Evolutionary conservation across 257 asterid species (phyloP).

Genomic region (Solanum appendiculatum): DNA sequence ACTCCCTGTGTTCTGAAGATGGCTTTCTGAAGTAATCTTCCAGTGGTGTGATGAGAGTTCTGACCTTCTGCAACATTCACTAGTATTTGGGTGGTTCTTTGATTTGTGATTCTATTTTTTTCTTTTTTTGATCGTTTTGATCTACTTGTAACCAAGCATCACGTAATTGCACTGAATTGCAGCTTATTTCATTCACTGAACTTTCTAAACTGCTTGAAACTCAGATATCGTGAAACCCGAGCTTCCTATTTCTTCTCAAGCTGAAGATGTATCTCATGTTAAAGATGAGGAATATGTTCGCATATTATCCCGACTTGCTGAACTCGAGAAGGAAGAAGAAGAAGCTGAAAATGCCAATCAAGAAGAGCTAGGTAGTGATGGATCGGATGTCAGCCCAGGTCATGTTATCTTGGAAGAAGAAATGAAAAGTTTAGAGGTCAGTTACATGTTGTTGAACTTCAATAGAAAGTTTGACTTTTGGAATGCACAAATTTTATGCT

Average conservation of each 20-base stretch:
- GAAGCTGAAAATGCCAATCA: conserved; percentile 46
- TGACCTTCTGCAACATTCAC: not conserved
- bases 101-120: not conserved
- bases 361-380: conserved; percentile 24
- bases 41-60: not conserved
- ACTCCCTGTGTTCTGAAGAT: not conserved
- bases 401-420: conserved; percentile 17
- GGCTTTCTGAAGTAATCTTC: not conserved
- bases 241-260: conserved; percentile 15
- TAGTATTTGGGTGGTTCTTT: not conserved
- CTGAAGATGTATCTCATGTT: conserved; percentile 1
- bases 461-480: not conserved
- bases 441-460: not conserved
- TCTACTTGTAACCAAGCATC: not conserved
- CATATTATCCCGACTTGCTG: conserved; percentile 44
- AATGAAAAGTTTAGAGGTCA: conserved; percentile 37
- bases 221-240: conserved; percentile 21
- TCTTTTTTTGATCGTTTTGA: not conserved
- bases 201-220: not conserved
- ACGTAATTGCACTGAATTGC: not conserved
- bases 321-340: conserved; percentile 86
- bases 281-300: conserved; percentile 62
- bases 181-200: not conserved
- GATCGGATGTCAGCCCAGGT: conserved; percentile 3
- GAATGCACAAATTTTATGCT: not conserved